Base-by-base conservation (phyloP, 2,329 filamentous ascomycete genomes). In the Colletotrichum melonis region DNA sequence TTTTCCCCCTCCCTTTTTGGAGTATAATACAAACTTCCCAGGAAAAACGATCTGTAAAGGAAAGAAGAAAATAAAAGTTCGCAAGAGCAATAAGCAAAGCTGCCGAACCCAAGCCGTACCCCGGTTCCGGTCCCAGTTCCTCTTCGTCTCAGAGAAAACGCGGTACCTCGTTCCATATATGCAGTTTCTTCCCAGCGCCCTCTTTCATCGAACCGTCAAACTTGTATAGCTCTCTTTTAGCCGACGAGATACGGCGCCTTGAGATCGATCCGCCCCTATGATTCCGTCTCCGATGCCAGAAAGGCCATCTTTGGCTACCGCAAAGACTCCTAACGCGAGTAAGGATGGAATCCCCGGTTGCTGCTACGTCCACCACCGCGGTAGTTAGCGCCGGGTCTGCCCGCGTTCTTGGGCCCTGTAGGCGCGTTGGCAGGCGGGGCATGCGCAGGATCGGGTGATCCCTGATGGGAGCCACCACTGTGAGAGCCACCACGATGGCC, bases 401-500 rank as follows among this genome's bases (percentile, higher is more conserved):
- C 95, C 1, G 95, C 95, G 79, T 98, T 99, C 88, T 97, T 97
- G 5, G 97, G 97, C 0, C 97, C 97, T 0, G 97, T 99, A 0
- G 97, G 97, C 6, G 97, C 91, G 75, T 89, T 90, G 69, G 83
- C 85, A 2, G 89, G 89, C 28, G 84, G 84, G 26, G 83, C 84
- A 74, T 90, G 88, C 28, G 82, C 79, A 1, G 87, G 83, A 57
- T 83, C 80, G 54, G 84, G 81, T 63, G 81, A 83, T 49, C 82
- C 83, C 67, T 85, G 83, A 64, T 83, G 80, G 71, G 83, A 84
- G 71, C 82, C 83, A 78, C 83, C 82, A 76, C 83, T 83, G 80
- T 84, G 77, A 30, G 83, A 83, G 32, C 82, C 80, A 54, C 78
- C 78, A 42, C 78, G 78, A 42, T 80, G 76, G 7, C 72, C 72